phyloP scores from a whole-genome alignment of 2,329 filamentous ascomycete genomes.

The Zalaria obscura region DNA sequence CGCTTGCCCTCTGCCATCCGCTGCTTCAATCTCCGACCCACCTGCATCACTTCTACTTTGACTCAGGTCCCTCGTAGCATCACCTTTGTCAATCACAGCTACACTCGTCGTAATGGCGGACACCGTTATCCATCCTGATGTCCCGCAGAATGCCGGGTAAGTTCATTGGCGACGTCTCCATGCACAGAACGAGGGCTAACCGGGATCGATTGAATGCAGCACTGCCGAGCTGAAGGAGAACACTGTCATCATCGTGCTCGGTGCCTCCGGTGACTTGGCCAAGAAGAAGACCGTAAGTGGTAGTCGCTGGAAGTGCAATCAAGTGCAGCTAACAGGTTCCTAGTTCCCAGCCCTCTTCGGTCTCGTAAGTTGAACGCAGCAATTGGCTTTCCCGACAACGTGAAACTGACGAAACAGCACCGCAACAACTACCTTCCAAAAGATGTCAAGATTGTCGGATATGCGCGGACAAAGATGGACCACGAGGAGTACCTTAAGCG shows the following conservation, averaged over 20 bases:
- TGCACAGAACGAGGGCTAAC: neutral
- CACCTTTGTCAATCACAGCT: neutral
- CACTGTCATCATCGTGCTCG: conserved; percentile 90
- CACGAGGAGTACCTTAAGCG: conserved; percentile 87
- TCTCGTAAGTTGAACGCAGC: conserved; percentile 53
- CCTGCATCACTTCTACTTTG: neutral
- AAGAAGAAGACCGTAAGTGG: conserved; percentile 95
- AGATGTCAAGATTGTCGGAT: conserved; percentile 92
- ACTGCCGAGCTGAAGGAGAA: conserved; percentile 95
- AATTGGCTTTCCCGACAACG: conserved; percentile 33
- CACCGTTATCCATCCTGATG: conserved; percentile 32
- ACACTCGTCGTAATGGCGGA: conserved; percentile 24
- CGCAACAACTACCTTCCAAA: conserved; percentile 97
- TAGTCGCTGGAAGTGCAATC: conserved; percentile 4
- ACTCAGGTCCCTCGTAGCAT: neutral
- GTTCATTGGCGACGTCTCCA: conserved; percentile 7
- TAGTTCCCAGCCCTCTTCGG: conserved; percentile 96
- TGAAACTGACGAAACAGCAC: conserved; percentile 36
- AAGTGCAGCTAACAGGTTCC: conserved; percentile 7
- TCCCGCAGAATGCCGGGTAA: conserved; percentile 32
- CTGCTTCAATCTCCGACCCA: neutral
- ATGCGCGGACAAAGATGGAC: conserved; percentile 99
- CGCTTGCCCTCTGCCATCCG: neutral
- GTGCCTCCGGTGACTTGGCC: conserved; percentile 90
- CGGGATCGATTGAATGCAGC: conserved; percentile 30